Evolutionary conservation across 139 green algal species (phyloP).

Genomic region (Marvania coccoides): DNA sequence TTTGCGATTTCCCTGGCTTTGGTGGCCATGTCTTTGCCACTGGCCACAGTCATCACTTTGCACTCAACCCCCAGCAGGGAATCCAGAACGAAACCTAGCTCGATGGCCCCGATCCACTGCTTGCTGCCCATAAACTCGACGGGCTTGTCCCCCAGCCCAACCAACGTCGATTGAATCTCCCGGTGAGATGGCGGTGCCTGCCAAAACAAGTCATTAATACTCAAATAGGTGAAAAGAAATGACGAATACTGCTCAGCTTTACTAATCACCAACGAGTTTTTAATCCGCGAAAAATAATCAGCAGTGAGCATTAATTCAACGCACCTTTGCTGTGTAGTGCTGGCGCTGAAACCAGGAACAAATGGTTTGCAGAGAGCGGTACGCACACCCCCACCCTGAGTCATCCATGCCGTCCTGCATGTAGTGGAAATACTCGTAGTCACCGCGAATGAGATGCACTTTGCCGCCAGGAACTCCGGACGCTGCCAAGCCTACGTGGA

Average conservation of each 20-base stretch:
- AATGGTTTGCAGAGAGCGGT: slow-evolving; percentile 93
- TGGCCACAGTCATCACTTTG: slow-evolving; percentile 60
- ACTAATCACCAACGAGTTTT: too few species aligned
- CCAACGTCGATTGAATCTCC: slow-evolving; percentile 77
- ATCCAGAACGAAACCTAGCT: slow-evolving; percentile 87
- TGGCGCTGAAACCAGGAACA: slow-evolving; percentile 82
- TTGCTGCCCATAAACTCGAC: slow-evolving; percentile 67
- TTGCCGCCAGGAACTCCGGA: slow-evolving; percentile 35
- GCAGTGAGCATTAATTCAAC: too few species aligned
- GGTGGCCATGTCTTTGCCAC: slow-evolving; percentile 69
- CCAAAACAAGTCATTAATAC: too few species aligned
- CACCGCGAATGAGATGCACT: slow-evolving; percentile 60
- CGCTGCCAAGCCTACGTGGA: slow-evolving; percentile 54
- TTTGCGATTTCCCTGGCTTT: slow-evolving; percentile 69
- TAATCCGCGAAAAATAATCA: too few species aligned
- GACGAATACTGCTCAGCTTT: too few species aligned
- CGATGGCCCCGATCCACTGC: slow-evolving; percentile 93
- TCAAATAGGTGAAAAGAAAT: too few species aligned
- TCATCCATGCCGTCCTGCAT: slow-evolving; percentile 92
- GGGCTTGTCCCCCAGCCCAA: slow-evolving; percentile 78
- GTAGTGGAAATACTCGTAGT: slow-evolving; percentile 96
- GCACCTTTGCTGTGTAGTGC: slow-evolving; percentile 70
- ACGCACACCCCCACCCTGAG: slow-evolving; percentile 91
- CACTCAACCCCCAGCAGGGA: slow-evolving; percentile 59
- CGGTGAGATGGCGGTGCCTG: neutral